Conservation (phyloP, 1,284 basidiomycete genomes). For the Sutorius eximius region DNA sequence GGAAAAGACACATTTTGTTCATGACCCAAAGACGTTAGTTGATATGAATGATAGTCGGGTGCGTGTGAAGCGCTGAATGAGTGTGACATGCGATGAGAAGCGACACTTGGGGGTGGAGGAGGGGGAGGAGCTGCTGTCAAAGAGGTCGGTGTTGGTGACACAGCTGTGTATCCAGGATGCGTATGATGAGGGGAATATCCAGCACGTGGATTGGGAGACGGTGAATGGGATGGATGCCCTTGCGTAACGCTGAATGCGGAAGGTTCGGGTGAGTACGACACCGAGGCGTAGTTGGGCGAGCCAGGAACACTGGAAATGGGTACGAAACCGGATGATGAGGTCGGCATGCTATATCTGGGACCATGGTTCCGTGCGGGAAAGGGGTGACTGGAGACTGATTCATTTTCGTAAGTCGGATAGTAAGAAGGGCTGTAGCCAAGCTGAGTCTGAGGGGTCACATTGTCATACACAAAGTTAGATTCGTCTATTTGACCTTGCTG, state of each 20-base stretch:
- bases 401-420: conserved; percentile 56
- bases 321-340: conserved; percentile 68
- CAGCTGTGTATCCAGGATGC: conserved; percentile 27
- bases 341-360: conserved; percentile 66
- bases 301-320: conserved; percentile 39
- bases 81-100: conserved; percentile 26
- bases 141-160: conserved; percentile 9
- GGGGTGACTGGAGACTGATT: conserved; percentile 29
- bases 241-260: conserved; percentile 45
- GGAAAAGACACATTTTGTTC: conserved; percentile 29
- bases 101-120: conserved; percentile 18
- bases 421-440: conserved; percentile 43
- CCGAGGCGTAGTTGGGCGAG: conserved; percentile 26
- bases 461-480: conserved; percentile 37
- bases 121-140: conserved; percentile 7
- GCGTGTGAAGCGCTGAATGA: conserved; percentile 25
- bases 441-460: conserved; percentile 36
- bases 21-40: conserved; percentile 18
- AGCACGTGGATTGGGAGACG: conserved; percentile 22
- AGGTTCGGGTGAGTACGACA: conserved; percentile 47
- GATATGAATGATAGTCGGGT: conserved; percentile 29
- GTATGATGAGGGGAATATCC: conserved; percentile 37
- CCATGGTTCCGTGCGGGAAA: conserved; percentile 43
- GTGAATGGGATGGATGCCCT: conserved; percentile 37
- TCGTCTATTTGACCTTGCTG: conserved; percentile 25